Base-by-base conservation (phyloP, 2,329 filamentous ascomycete genomes). In the Lachnellula subtilissima region DNA sequence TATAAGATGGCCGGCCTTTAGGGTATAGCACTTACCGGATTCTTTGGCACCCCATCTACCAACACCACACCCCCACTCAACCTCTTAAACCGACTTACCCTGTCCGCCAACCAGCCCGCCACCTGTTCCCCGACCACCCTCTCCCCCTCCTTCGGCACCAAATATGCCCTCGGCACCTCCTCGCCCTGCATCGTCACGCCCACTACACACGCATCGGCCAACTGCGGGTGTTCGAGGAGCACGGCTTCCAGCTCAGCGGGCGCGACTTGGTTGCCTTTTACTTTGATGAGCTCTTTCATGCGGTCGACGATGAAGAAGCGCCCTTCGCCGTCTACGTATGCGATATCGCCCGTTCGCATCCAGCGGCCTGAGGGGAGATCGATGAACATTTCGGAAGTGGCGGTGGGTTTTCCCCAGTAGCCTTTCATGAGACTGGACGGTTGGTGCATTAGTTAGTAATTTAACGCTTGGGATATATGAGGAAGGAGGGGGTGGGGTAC, bases 291-390 rank as follows among this genome's bases (percentile, higher is more conserved):
- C 55, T 78, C 73, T 65, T 76, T 64, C 60, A 64, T 53, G 2
- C 63, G 86, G 68, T 96, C 92, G 1, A 91, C 95, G 69, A 96
- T 92, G 75, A 85, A 96, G 66, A 95, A 89, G 65, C 93, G 88
- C 25, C 88, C 88, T 52, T 88, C 78, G 42, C 80, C 74, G 68
- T 95, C 89, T 62, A 89, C 82, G 61, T 89, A 86, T 47, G 74
- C 75, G 1, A 78, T 71, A 53, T 78, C 76, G 1, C 76, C 76
- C 0, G 76, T 78, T 48, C 74, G 74, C 52, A 95, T 58, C 64
- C 64, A 96, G 76, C 84, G 95, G 0, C 90, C 90, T 60, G 93
- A 89, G 0, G 76, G 64, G 5, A 37, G 42, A 84, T 87, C 62
- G 89, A 85, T 0, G 85, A 85, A 52, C 86, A 83, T 12, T 74